Conservation (phyloP, 257 asterid genomes). For the Solanum appendiculatum region DNA sequence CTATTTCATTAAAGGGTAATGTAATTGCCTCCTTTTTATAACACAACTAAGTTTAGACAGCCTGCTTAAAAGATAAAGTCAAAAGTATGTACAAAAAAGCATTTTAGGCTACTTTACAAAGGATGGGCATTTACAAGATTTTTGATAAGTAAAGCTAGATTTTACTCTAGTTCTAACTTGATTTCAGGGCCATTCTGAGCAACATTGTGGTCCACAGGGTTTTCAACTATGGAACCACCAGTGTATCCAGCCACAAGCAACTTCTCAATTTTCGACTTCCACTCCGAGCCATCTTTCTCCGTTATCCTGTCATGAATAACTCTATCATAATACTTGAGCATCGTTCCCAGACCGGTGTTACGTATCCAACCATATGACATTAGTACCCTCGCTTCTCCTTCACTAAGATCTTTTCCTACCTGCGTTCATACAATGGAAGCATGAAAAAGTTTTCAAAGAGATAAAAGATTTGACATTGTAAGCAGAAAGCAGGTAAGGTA, state of each 20-base stretch:
- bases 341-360: slow-evolving; percentile 73
- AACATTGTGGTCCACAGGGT: slow-evolving; percentile 20
- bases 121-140: neutral
- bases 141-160: neutral
- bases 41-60: neutral
- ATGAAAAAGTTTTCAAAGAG: neutral
- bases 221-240: slow-evolving; percentile 44
- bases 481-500: neutral
- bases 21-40: neutral
- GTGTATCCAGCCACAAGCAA: slow-evolving; percentile 71
- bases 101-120: slow-evolving; percentile 4
- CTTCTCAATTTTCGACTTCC: slow-evolving; percentile 81
- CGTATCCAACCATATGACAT: slow-evolving; percentile 77
- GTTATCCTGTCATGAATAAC: slow-evolving; percentile 65
- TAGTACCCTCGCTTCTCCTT: slow-evolving; percentile 80
- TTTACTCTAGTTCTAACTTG: slow-evolving; percentile 44
- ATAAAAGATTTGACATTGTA: neutral
- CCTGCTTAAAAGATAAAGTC: neutral
- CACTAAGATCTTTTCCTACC: slow-evolving; percentile 80
- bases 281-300: slow-evolving; percentile 59
- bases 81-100: neutral
- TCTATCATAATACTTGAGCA: slow-evolving; percentile 84
- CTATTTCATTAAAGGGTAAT: neutral
- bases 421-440: slow-evolving; percentile 11
- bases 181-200: slow-evolving; percentile 12